A percentile compares a stretch with the other conserved stretches of the same genome.
These are phyloP conservation scores for Anthoceros angustus DNA, from an alignment of 225 moss, liverwort and hornwort species.

Conservation along the genomic window DNA sequence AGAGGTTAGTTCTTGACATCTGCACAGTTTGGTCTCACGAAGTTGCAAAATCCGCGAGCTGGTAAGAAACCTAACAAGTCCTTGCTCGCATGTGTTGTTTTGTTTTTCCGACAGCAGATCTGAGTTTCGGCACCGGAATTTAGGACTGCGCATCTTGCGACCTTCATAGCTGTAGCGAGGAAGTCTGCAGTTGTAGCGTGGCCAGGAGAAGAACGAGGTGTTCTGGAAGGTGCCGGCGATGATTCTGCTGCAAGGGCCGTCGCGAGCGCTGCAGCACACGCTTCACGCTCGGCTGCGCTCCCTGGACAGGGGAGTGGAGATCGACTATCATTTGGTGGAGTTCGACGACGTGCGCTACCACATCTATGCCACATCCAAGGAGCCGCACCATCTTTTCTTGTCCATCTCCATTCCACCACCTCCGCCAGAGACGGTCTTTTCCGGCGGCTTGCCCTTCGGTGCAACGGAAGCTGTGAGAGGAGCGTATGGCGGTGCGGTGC, in stretches of 20 bases:
- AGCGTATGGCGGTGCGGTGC: slow-evolving; percentile 54
- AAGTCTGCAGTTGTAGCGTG: no score
- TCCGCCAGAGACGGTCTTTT: slow-evolving; percentile 84
- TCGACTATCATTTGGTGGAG: slow-evolving; percentile 82
- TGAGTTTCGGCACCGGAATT: no score
- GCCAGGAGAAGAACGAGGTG: no score
- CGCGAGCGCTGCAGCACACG: slow-evolving; percentile 81
- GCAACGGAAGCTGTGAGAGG: slow-evolving; percentile 82
- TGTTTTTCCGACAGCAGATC: no score
- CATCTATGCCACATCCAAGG: slow-evolving; percentile 70
- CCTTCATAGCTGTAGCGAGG: no score
- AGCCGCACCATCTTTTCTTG: slow-evolving; percentile 47
- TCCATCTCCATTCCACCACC: slow-evolving; percentile 83
- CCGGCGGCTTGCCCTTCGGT: slow-evolving; percentile 79
- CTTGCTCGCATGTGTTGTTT: no score
- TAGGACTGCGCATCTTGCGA: no score
- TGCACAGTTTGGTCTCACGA: no score
- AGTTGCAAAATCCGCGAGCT: no score
- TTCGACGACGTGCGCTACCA: slow-evolving; percentile 95
- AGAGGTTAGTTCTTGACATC: no score
- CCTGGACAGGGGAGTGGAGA: slow-evolving; percentile 64
- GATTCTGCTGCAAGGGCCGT: slow-evolving; percentile 84
- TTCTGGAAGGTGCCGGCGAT: slow-evolving; percentile 11
- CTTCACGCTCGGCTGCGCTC: slow-evolving; percentile 57
- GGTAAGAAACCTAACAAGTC: no score